These are phyloP conservation scores for Sungouiozyma ichnusensis DNA, from an alignment of 805 yeast species.

Conservation along the genomic window DNA sequence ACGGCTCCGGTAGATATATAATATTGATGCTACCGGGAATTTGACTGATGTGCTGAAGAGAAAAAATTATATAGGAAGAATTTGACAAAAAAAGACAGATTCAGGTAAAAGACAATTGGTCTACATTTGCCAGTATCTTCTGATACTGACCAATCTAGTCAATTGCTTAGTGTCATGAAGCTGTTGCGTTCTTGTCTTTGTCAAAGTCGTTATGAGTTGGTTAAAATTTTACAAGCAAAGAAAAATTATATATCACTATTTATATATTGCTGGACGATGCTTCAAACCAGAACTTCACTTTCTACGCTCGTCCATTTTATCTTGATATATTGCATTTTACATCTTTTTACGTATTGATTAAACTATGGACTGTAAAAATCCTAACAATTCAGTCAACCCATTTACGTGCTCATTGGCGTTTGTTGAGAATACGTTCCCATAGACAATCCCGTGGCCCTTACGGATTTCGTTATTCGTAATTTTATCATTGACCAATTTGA, in stretches of 20 bases:
- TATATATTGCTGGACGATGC: background rate
- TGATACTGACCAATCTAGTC: background rate
- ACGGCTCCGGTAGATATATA: slow-evolving; percentile 35
- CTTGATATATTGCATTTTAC: background rate
- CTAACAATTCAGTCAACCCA: slow-evolving; percentile 61
- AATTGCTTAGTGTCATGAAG: no score
- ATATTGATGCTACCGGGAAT: slow-evolving; percentile 29
- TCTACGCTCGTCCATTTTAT: background rate
- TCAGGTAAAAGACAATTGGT: background rate
- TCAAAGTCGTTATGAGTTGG: background rate
- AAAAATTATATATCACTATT: no score
- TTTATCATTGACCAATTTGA: slow-evolving; percentile 41
- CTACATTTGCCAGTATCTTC: background rate
- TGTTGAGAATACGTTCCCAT: slow-evolving; percentile 41
- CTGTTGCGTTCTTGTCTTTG: no score
- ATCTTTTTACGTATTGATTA: background rate
- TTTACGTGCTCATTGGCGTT: slow-evolving; percentile 53
- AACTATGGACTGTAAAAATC: slow-evolving; percentile 31
- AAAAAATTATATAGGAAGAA: background rate
- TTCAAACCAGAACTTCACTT: background rate
- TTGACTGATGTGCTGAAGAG: slow-evolving; percentile 34
- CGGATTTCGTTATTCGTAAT: slow-evolving; percentile 30
- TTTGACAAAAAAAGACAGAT: background rate
- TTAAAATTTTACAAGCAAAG: background rate
- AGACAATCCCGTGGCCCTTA: slow-evolving; percentile 49